Evolutionary conservation across 768 basidiomycete genomes (phyloP).

Genomic region (Leccinum broughii): DNA sequence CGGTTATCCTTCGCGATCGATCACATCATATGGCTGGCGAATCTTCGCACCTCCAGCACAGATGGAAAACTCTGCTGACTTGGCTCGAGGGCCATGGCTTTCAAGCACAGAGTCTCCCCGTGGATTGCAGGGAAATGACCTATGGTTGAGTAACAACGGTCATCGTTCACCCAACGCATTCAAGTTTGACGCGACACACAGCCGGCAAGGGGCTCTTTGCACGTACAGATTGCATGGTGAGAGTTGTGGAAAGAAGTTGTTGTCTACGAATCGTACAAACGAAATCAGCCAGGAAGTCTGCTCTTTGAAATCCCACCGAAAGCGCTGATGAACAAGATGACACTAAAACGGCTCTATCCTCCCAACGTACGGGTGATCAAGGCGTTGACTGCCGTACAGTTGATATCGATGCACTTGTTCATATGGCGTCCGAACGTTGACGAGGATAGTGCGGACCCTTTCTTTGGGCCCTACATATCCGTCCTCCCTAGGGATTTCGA

Average conservation of each 20-base stretch:
- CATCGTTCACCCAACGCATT: conserved; percentile 1
- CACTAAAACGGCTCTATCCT: conserved; percentile 64
- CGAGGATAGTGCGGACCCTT: conserved; percentile 49
- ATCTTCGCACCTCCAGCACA: conserved; percentile 12
- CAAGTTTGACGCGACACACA: conserved; percentile 25
- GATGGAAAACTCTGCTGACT: conserved; percentile 48
- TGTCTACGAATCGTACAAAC: not conserved
- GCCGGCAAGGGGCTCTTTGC: conserved; percentile 75
- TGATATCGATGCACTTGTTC: conserved; percentile 79
- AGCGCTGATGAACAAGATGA: conserved; percentile 72
- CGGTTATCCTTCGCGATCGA: not conserved
- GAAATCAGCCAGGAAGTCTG: conserved; percentile 48
- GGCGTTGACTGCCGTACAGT: conserved; percentile 62
- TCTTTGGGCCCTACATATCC: conserved; percentile 77
- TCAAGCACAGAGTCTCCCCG: conserved; percentile 42
- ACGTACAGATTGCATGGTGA: conserved; percentile 40
- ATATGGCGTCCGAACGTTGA: conserved; percentile 55
- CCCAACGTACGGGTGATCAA: conserved; percentile 15
- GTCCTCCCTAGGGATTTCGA: conserved; percentile 73
- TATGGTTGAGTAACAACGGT: conserved; percentile 44
- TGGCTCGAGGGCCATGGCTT: conserved; percentile 57
- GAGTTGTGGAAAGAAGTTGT: conserved; percentile 17
- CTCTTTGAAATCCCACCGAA: conserved; percentile 71
- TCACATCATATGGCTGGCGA: conserved; percentile 11
- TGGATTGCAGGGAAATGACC: conserved; percentile 51